These are phyloP conservation scores for Brasenia schreberi DNA, from an alignment of 164 flowering plant species.

Conservation along the genomic window DNA sequence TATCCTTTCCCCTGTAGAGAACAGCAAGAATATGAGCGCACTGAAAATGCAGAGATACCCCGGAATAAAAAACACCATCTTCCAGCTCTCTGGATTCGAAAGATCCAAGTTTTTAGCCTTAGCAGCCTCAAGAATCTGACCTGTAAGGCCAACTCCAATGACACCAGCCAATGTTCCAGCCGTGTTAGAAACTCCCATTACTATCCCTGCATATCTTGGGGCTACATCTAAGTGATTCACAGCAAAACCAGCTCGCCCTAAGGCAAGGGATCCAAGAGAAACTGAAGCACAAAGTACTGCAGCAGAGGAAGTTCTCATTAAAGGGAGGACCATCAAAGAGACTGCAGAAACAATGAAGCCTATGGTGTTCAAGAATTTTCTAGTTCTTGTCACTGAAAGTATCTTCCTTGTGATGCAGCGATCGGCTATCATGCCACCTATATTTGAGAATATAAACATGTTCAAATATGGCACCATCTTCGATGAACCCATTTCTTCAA, in stretches of 20 bases:
- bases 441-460: constrained; percentile 86
- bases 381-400: constrained; percentile 58
- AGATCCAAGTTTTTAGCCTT: constrained; percentile 42
- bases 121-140: constrained; percentile 71
- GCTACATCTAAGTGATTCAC: constrained; percentile 94
- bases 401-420: constrained; percentile 55
- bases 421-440: constrained; percentile 85
- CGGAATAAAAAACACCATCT: constrained; percentile 54
- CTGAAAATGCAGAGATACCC: constrained; percentile 73
- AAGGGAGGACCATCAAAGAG: constrained; percentile 64
- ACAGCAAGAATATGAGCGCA: constrained; percentile 51
- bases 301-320: constrained; percentile 50
- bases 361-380: constrained; percentile 65
- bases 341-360: constrained; percentile 76
- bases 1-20: constrained; percentile 77
- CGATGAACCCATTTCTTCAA: constrained; percentile 84
- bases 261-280: constrained; percentile 82
- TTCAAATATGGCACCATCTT: constrained; percentile 90
- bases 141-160: constrained; percentile 76
- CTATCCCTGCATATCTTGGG: constrained; percentile 83
- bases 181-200: constrained; percentile 95
- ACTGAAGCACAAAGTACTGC: constrained; percentile 76
- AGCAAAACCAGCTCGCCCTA: constrained; percentile 94
- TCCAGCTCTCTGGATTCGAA: constrained; percentile 73
- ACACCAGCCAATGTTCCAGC: constrained; percentile 89